Conservation (phyloP, 164 flowering plant genomes). For the Tetracentron sinense region DNA sequence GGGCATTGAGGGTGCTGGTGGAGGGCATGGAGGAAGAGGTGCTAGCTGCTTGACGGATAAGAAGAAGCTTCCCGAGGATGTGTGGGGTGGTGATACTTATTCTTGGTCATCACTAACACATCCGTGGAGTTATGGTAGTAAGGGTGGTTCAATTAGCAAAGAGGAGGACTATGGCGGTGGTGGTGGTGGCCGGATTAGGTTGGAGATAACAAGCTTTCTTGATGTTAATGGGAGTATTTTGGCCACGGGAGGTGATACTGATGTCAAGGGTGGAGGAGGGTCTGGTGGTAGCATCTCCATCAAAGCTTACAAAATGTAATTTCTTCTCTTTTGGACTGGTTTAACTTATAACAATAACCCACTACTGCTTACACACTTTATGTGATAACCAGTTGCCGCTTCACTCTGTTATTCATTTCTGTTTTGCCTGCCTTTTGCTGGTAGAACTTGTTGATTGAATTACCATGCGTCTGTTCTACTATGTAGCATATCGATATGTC, state of each 20-base stretch:
- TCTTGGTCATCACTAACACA: constrained; percentile 51
- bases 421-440: neutral
- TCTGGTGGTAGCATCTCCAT: constrained; percentile 91
- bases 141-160: constrained; percentile 63
- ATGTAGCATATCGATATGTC: no score
- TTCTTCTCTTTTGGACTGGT: constrained; percentile 2
- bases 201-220: constrained; percentile 22
- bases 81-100: constrained; percentile 93
- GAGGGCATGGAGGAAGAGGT: constrained; percentile 95
- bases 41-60: constrained; percentile 65
- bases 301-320: constrained; percentile 70
- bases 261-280: constrained; percentile 89
- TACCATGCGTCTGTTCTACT: neutral
- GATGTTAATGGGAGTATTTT: constrained; percentile 48
- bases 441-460: neutral
- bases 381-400: neutral
- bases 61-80: constrained; percentile 62
- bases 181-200: constrained; percentile 68
- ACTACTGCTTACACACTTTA: neutral
- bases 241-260: constrained; percentile 85
- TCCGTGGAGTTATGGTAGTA: constrained; percentile 78
- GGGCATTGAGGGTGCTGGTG: constrained; percentile 72
- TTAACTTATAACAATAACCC: neutral
- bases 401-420: neutral
- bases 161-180: constrained; percentile 71